Evolutionary conservation across 2,329 filamentous ascomycete species (phyloP), one percentile per base, ranked within the genome.

Genomic region (Leptographium galeiforme): DNA sequence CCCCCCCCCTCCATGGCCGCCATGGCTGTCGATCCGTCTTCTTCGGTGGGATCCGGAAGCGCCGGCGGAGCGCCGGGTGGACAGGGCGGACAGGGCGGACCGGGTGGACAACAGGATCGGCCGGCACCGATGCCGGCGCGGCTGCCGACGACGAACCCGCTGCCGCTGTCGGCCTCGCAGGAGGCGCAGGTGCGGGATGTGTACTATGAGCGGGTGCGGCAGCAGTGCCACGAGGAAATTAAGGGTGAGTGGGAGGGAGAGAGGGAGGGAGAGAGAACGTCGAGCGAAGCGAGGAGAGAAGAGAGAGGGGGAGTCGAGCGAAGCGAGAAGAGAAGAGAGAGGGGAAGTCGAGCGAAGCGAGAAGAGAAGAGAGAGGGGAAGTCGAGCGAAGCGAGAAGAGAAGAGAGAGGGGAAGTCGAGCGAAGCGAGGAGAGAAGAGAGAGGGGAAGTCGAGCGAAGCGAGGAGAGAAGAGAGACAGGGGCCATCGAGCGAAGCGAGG

Each of bases 111-210:
- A 18, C 45, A 36, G 19, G 41, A 53, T 30, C 41, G 34, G 33
- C 40, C 40, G 40, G 36, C 34, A n/a, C 33, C 39, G 16, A 36
- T 19, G 34, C 16, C 14, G 51, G 38, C 40, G 50, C 54, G 67
- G 25, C 71, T 81, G 63, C 82, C 81, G 25, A 82, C 80, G 45
- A 78, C 81, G 60, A 93, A 91, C 63, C 90, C 90, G 16, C 72
- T 95, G 45, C 90, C 90, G 33, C 76, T 96, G 54, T 90, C 87
- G 32, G 81, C 88, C 12, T 77, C 82, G 25, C 88, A 94, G 68
- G 88, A 94, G 74, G 74, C 81, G 5, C 86, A 93, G 69, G 86
- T 94, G 54, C 79, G 85, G 61, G 84, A 89, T 60, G 70, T 93
- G 11, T 94, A 87, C 67, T 81, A 91, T 70, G 83, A 86, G 60